Percentiles rank a stretch among this genome's conserved stretches.
Evolutionary conservation across 257 asterid genomes (phyloP).

Genomic region (Paulownia fortunei): DNA sequence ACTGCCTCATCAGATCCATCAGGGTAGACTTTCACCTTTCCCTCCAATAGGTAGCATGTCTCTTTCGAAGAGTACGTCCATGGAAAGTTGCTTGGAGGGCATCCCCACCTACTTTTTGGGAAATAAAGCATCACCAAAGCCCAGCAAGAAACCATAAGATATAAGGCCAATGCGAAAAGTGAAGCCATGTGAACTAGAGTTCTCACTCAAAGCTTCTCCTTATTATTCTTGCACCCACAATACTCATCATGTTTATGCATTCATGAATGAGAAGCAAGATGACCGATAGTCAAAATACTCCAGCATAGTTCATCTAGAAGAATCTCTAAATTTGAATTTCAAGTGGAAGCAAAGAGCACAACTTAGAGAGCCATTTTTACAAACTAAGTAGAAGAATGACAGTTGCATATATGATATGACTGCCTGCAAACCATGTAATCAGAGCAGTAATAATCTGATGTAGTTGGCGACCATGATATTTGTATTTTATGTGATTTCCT

Average conservation of each 20-base stretch:
- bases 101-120: slow-evolving; percentile 64
- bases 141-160: background rate
- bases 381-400: background rate
- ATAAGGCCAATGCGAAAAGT: background rate
- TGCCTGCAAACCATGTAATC: background rate
- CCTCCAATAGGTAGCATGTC: slow-evolving; percentile 68
- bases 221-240: background rate
- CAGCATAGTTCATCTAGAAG: background rate
- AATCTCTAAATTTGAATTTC: background rate
- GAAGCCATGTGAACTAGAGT: background rate
- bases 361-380: background rate
- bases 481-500: background rate
- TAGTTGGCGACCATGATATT: background rate
- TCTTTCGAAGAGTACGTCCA: slow-evolving; percentile 69
- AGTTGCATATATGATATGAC: background rate
- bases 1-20: slow-evolving; percentile 62
- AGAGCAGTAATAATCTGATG: background rate
- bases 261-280: background rate
- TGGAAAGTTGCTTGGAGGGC: slow-evolving; percentile 78
- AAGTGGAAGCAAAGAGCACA: background rate
- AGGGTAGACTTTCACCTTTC: slow-evolving; percentile 69
- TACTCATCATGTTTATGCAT: background rate
- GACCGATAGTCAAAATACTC: background rate
- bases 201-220: background rate
- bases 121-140: slow-evolving; percentile 9